Evolutionary conservation across 2,329 filamentous ascomycete genomes (phyloP).

Genomic region (Colletotrichum sp.): DNA sequence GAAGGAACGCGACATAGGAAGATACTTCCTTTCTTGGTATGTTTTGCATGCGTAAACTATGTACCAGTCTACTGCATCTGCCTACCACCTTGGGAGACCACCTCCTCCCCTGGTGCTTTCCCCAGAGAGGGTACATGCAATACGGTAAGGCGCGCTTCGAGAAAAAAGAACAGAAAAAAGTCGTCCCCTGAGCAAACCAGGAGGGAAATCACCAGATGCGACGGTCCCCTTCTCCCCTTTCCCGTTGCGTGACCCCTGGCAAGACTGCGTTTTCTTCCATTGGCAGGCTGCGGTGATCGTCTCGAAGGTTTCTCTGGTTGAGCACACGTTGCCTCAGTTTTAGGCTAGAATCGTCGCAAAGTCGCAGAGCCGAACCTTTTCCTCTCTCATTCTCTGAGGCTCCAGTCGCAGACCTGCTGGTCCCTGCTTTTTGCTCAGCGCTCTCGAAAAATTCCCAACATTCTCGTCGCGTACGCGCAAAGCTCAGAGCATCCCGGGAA

Average conservation of each 20-base stretch:
- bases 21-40: accelerated
- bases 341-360: background rate
- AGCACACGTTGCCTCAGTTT: slow-evolving; percentile 4
- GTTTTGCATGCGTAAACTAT: accelerated
- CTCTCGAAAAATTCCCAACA: slow-evolving; percentile 6
- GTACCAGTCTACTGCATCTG: background rate
- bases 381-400: background rate
- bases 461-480: slow-evolving; percentile 17
- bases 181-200: background rate
- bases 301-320: background rate
- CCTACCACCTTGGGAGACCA: background rate
- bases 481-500: slow-evolving; percentile 7
- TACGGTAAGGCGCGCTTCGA: background rate
- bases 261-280: background rate
- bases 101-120: background rate
- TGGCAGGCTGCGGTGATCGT: background rate
- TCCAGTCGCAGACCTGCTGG: background rate
- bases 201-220: background rate
- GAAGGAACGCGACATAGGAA: background rate
- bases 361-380: background rate
- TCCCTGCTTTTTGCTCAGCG: background rate
- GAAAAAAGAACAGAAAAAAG: background rate
- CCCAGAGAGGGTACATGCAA: background rate
- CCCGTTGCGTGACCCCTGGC: background rate
- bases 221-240: background rate